Percentiles rank a stretch among this genome's conserved stretches.
Conservation (phyloP, 2,329 filamentous ascomycete genomes). For the Cryphonectria japonica region DNA sequence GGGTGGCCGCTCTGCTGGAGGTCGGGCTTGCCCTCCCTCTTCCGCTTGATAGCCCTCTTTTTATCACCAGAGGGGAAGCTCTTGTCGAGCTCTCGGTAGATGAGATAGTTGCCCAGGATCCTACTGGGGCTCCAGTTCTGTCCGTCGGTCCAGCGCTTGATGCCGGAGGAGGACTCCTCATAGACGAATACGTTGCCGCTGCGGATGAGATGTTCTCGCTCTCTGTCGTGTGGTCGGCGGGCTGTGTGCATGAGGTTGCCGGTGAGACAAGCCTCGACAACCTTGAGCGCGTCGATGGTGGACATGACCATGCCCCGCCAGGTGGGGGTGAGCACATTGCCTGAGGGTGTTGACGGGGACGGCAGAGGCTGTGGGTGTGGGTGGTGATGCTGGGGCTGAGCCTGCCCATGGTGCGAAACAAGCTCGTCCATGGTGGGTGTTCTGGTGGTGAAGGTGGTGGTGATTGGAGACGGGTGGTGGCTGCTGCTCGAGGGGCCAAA, state of each 20-base stretch:
- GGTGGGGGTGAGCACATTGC: slow-evolving; percentile 43
- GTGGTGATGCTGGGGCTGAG: slow-evolving; percentile 26
- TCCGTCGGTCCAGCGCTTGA: slow-evolving; percentile 94
- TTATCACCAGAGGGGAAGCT: slow-evolving; percentile 82
- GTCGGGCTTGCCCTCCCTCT: slow-evolving; percentile 48
- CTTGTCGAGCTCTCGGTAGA: slow-evolving; percentile 81
- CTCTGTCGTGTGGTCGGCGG: slow-evolving; percentile 83
- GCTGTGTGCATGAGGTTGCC: slow-evolving; percentile 76
- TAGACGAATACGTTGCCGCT: slow-evolving; percentile 92
- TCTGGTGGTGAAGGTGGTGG: slow-evolving; percentile 8
- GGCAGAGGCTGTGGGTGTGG: slow-evolving; percentile 45
- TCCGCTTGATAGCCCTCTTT: slow-evolving; percentile 79
- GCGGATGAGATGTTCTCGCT: slow-evolving; percentile 74
- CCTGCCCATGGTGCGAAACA: slow-evolving; percentile 1
- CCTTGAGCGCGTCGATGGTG: slow-evolving; percentile 74
- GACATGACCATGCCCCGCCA: slow-evolving; percentile 69
- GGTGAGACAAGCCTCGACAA: slow-evolving; percentile 78
- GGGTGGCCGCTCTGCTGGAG: slow-evolving; percentile 31
- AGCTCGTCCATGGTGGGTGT: slow-evolving; percentile 8
- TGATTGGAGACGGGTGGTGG: slow-evolving; percentile 17
- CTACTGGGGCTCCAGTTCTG: slow-evolving; percentile 89
- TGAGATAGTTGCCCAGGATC: slow-evolving; percentile 81
- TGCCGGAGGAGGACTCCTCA: slow-evolving; percentile 86
- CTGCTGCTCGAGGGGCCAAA: slow-evolving; percentile 11
- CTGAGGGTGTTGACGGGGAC: slow-evolving; percentile 41